Evolutionary conservation across 768 basidiomycete species (phyloP).

Genomic region (Panus rudis): DNA sequence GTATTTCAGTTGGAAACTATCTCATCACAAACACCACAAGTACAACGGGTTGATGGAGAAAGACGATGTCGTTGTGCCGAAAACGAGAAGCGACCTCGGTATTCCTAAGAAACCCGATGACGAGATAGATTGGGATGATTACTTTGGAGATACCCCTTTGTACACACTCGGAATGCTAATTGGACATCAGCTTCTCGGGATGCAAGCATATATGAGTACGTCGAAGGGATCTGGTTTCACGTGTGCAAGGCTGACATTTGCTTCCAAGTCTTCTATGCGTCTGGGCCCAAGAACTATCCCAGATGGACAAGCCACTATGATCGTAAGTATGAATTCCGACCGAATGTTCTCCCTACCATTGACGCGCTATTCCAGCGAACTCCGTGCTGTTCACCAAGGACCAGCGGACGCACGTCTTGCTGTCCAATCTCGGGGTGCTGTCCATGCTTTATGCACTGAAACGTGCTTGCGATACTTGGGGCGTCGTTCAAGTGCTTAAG

Average conservation of each 20-base stretch:
- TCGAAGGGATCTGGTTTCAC: background rate
- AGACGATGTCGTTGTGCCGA: constrained; percentile 12
- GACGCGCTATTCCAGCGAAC: background rate
- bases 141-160: constrained; percentile 13
- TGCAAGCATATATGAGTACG: constrained; percentile 14
- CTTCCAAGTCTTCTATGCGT: constrained; percentile 5
- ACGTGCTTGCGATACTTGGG: background rate
- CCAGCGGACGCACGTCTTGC: constrained; percentile 5
- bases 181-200: constrained; percentile 12
- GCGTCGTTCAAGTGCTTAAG: constrained; percentile 4
- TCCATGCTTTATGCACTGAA: background rate
- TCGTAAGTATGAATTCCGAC: constrained; percentile 1
- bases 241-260: background rate
- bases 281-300: constrained; percentile 7
- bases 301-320: constrained; percentile 14
- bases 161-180: constrained; percentile 9
- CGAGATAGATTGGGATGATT: constrained; percentile 7
- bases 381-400: constrained; percentile 5
- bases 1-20: constrained; percentile 26
- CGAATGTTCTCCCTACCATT: background rate
- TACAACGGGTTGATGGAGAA: constrained; percentile 8
- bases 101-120: constrained; percentile 2
- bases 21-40: constrained; percentile 10
- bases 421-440: constrained; percentile 11
- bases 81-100: constrained; percentile 7